Evolutionary conservation across 75 land plant genomes (phyloP), one percentile per base, ranked within the genome.

Genomic region (Picea glauca): DNA sequence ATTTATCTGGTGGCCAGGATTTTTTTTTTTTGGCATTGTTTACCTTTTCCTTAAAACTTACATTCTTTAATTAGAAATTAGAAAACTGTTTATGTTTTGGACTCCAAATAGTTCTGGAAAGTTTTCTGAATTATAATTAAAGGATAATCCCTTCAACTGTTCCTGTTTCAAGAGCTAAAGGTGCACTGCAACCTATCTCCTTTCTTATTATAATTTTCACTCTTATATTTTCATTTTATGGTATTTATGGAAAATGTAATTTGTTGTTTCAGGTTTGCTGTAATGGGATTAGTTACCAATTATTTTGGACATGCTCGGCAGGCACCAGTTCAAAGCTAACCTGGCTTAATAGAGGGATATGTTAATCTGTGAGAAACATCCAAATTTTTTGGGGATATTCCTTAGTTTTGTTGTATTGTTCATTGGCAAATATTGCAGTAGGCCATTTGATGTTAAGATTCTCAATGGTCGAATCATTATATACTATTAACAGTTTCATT

Each of bases 261-360:
- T 32, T 30, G 7, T 31, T 13, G 14, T 65, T 65, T 65, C 68
- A 65, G 68, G 68, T 65, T 65, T 33, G 68, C 68, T 65, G 35
- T 65, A 0, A 65, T 65, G 68, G 68, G 68, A 65, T 33, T 65
- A 33, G 68, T 65, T 38, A 32, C 68, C 40, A 65, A 32, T 65
- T 65, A 65, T 38, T 65, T 65, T 65, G 68, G 68, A 65, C 68
- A 33, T 65, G 68, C 68, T 33, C 68, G 40, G 17, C 68, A 65
- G 35, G 68, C 40, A 5, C 68, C 32, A 14, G 68, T 65, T 65
- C 68, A 65, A 65, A 65, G 68, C 40, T 65, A 7, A 33, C 40
- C 35, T 65, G 20, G 68, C 18, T 46, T 46, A 8, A 65, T 18
- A 65, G 35, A 6, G 68, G 68, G 35, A 33, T 33, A 33, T 33